Evolutionary conservation across 345 rosid species (phyloP).

Genomic region (Aurinia saxatilis): DNA sequence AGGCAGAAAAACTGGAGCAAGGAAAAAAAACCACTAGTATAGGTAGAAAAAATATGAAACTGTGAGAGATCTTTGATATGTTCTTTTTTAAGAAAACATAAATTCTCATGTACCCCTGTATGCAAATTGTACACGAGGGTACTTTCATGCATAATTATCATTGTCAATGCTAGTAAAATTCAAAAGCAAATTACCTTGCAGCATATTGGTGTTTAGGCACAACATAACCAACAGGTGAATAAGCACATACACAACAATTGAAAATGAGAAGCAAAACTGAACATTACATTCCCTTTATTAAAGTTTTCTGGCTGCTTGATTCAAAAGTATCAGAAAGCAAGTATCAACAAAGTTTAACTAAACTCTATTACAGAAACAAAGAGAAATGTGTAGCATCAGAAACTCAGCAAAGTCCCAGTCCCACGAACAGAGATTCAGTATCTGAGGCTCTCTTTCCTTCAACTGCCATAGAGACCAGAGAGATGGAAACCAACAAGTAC

Average conservation of each 20-base stretch:
- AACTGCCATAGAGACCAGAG: conserved; percentile 36
- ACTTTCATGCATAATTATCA: background rate
- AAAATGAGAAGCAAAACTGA: background rate
- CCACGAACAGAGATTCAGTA: conserved; percentile 6
- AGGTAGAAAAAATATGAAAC: conserved; percentile 12
- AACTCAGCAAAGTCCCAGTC: background rate
- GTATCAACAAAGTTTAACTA: conserved; percentile 18
- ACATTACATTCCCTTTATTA: conserved; percentile 21
- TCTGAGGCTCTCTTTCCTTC: conserved; percentile 21
- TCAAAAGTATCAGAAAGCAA: background rate
- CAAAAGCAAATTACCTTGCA: background rate
- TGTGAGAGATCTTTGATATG: conserved; percentile 10
- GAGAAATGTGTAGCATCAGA: conserved; percentile 8
- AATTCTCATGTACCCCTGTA: conserved; percentile 21
- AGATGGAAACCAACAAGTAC: conserved; percentile 41
- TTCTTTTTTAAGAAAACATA: conserved; percentile 2
- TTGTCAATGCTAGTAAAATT: background rate
- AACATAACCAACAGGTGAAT: too few species aligned
- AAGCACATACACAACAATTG: background rate
- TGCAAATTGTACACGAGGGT: conserved; percentile 22
- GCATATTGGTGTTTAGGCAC: background rate
- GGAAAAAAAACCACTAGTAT: conserved; percentile 8
- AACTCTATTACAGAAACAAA: conserved; percentile 15
- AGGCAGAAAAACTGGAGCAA: background rate
- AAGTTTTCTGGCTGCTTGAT: conserved; percentile 24